Conservation (phyloP, 345 rosid species). For the Limnanthes douglasii region DNA sequence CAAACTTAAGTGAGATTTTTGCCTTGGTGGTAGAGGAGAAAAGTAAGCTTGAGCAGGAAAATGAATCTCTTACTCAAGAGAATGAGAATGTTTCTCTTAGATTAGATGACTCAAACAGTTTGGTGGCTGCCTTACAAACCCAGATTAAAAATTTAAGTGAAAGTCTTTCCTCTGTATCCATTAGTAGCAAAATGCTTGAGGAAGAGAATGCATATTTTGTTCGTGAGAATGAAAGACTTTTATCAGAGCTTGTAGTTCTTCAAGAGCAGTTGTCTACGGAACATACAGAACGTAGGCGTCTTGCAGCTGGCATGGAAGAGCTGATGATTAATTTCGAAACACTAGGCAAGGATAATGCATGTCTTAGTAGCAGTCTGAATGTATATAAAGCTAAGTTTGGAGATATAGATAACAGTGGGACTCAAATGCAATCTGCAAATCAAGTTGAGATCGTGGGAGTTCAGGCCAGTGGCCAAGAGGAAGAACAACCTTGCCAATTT, state of each 20-base stretch:
- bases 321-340: constrained; percentile 22
- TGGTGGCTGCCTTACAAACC: constrained; percentile 25
- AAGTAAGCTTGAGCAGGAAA: constrained; percentile 37
- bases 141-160: constrained; percentile 36
- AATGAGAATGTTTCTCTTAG: constrained; percentile 25
- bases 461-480: constrained; percentile 7
- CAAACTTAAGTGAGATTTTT: constrained; percentile 23
- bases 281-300: constrained; percentile 18
- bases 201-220: constrained; percentile 31
- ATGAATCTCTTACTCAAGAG: constrained; percentile 24
- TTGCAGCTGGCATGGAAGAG: constrained; percentile 33
- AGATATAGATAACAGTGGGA: constrained; percentile 19
- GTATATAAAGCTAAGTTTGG: constrained; percentile 18
- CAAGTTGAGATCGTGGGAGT: constrained; percentile 12
- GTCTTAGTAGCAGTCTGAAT: constrained; percentile 25
- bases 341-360: constrained; percentile 32
- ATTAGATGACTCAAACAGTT: constrained; percentile 27
- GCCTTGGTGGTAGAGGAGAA: constrained; percentile 21
- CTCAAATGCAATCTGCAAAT: constrained; percentile 12
- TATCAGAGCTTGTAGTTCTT: constrained; percentile 33
- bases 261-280: constrained; percentile 31
- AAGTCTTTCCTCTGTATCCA: constrained; percentile 21
- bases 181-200: constrained; percentile 38
- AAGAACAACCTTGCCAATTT: constrained; percentile 12
- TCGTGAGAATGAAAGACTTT: constrained; percentile 39